Percentiles rank a stretch among this genome's conserved stretches.
phyloP scores from a whole-genome alignment of 208 protist species.

The Crithidia fasciculata region DNA sequence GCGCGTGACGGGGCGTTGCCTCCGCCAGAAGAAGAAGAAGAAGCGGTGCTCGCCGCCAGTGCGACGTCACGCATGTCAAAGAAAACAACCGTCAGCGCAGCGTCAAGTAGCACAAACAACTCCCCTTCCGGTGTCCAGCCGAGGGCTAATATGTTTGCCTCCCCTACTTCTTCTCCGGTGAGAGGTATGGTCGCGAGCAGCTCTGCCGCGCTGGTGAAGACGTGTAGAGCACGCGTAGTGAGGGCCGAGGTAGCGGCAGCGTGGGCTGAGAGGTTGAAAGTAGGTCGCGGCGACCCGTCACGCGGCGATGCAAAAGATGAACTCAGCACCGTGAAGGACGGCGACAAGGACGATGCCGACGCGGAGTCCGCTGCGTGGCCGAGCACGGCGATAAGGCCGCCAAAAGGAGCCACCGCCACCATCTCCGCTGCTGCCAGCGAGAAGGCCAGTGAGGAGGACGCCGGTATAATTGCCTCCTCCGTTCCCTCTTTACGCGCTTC shows the following conservation, averaged over 20 bases:
- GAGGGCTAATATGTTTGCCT: slow-evolving; percentile 17
- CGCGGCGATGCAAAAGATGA: background rate
- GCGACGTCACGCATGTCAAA: slow-evolving; percentile 17
- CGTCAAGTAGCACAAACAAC: slow-evolving; percentile 38
- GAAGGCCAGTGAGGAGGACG: background rate
- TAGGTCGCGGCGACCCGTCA: background rate
- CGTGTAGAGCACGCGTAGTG: slow-evolving; percentile 11
- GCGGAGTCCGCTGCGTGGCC: background rate
- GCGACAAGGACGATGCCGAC: background rate
- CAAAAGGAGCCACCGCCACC: slow-evolving; percentile 38
- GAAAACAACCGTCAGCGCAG: slow-evolving; percentile 36
- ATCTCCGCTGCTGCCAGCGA: slow-evolving; percentile 12
- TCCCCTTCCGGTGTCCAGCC: slow-evolving; percentile 56
- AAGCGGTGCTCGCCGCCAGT: background rate
- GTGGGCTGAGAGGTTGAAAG: slow-evolving; percentile 27
- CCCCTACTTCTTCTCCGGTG: background rate
- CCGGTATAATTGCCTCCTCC: too few relatives aligned
- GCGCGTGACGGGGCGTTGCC: background rate
- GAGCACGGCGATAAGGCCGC: slow-evolving; percentile 41
- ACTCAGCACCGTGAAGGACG: background rate
- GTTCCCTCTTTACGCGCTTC: too few relatives aligned
- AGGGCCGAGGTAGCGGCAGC: background rate
- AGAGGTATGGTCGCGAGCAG: slow-evolving; percentile 29
- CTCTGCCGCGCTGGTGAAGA: slow-evolving; percentile 50
- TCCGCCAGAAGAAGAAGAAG: background rate